Conservation (phyloP, 2,329 filamentous ascomycete species). For the Thielaviopsis populi region DNA sequence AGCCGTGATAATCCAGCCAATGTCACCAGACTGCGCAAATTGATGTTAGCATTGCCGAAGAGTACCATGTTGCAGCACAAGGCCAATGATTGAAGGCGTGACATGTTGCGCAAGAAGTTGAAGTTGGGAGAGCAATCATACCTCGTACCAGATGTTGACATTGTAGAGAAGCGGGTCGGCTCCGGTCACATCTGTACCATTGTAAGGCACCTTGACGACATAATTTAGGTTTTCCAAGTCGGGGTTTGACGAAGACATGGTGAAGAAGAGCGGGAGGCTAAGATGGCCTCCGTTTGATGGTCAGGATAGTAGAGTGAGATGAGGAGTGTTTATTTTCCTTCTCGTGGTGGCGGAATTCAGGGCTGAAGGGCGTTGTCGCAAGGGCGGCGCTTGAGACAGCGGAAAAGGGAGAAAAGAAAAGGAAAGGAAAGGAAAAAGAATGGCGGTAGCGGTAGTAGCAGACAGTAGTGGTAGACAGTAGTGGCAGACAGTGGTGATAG, state of each 20-base stretch:
- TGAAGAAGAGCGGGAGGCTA: not conserved
- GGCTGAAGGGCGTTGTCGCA: not conserved
- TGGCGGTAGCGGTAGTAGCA: no score
- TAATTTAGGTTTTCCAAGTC: conserved; percentile 33
- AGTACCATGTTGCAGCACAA: not conserved
- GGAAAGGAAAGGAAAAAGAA: not conserved
- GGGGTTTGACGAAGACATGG: conserved; percentile 25
- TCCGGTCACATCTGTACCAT: conserved; percentile 48
- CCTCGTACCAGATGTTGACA: conserved; percentile 66
- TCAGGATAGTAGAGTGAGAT: not conserved
- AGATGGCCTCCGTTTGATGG: not conserved
- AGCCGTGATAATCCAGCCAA: conserved; percentile 68
- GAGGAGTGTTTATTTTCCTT: not conserved
- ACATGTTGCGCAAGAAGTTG: not conserved
- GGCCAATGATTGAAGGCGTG: no score
- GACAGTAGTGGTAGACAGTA: no score
- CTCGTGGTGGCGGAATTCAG: not conserved
- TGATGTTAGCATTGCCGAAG: not conserved
- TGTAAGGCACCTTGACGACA: conserved; percentile 40
- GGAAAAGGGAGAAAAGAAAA: not conserved
- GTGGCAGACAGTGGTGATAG: no score
- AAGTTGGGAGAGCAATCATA: conserved; percentile 27
- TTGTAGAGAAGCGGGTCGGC: conserved; percentile 53
- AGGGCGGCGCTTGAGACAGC: not conserved
- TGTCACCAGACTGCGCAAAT: conserved; percentile 52